Percentiles rank a stretch among this genome's conserved stretches.
phyloP scores from a whole-genome alignment of 805 yeast species.

The Kuraishia hungarica region DNA sequence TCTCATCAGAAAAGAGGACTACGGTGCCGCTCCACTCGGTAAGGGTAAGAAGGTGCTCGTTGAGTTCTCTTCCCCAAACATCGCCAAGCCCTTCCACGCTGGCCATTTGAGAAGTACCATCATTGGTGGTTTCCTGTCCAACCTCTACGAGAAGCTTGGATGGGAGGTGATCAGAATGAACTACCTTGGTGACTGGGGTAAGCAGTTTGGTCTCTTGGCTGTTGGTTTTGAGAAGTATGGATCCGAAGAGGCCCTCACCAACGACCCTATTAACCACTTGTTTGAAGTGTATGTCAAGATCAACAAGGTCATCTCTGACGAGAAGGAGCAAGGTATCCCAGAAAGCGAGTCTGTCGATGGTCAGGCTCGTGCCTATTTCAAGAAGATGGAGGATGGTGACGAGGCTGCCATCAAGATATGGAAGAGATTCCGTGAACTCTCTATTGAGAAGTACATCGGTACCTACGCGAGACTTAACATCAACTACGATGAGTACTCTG shows the following conservation, averaged over 20 bases:
- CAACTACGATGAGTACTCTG: conserved; percentile 80
- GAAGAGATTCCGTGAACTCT: conserved; percentile 83
- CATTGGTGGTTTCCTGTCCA: conserved; percentile 91
- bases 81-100: conserved; percentile 99
- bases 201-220: conserved; percentile 94
- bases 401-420: conserved; percentile 67
- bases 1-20: conserved; percentile 48
- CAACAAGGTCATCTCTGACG: conserved; percentile 65
- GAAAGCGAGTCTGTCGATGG: conserved; percentile 55
- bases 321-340: conserved; percentile 42
- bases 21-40: conserved; percentile 74
- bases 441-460: conserved; percentile 75
- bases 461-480: conserved; percentile 93
- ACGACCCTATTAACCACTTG: conserved; percentile 88
- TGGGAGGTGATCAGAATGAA: conserved; percentile 91
- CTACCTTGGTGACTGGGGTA: conserved; percentile 99
- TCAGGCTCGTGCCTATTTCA: conserved; percentile 82
- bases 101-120: conserved; percentile 97
- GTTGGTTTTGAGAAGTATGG: conserved; percentile 89
- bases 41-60: conserved; percentile 61
- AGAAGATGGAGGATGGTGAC: conserved; percentile 90
- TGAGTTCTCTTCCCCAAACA: conserved; percentile 96
- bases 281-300: conserved; percentile 88
- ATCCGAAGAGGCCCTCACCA: conserved; percentile 54
- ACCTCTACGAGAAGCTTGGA: conserved; percentile 83